Evolutionary conservation across 2,329 filamentous ascomycete species (phyloP), one percentile per base, ranked within the genome.

Genomic region (Fusarium camptoceras): DNA sequence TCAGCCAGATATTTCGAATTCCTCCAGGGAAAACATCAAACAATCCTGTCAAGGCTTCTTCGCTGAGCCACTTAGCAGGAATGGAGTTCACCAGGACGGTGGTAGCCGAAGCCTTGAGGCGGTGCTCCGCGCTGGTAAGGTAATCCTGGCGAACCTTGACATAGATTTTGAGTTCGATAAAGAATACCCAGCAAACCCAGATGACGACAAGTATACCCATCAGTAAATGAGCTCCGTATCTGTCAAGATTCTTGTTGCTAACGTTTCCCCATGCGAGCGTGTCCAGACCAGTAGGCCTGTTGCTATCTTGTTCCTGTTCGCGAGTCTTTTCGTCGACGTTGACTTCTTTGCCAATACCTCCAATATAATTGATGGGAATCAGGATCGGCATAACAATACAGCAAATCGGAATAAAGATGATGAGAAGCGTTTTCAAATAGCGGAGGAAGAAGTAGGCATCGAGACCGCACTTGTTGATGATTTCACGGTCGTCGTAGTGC

Each of bases 401-500:
- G 15, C 92, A 89, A 59, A 97, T 89, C 2, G 96, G 94, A 41
- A 97, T 82, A 78, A 99, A 98, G 67, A 99, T 97, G 77, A 97
- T 90, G 44, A 98, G 87, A 8, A 98, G 88, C 79, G 76, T 87
- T 70, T 87, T 87, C 16, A 89, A 87, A 76, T 97, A 99, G 67
- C 97, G 92, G 2, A 99, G 86, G 79, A 99, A 99, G 83, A 98
- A 97, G 82, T 97, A 99, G 76, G 95, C 94, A 78, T 99, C 96
- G 12, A 99, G 87, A 20, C 96, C 96, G 73, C 95, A 98, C 80
- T 98, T 97, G 55, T 95, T 91, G 75, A 99, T 97, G 72, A 99
- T 89, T 73, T 97, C 93, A 15, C 93, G 86, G 66, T 93, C 87
- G 84, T 89, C 79, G 82, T 93, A 82, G 83, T 90, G 79, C 82